Base-by-base conservation (phyloP, 148 eudicot genomes). In the Rhododendron williamsianum region DNA sequence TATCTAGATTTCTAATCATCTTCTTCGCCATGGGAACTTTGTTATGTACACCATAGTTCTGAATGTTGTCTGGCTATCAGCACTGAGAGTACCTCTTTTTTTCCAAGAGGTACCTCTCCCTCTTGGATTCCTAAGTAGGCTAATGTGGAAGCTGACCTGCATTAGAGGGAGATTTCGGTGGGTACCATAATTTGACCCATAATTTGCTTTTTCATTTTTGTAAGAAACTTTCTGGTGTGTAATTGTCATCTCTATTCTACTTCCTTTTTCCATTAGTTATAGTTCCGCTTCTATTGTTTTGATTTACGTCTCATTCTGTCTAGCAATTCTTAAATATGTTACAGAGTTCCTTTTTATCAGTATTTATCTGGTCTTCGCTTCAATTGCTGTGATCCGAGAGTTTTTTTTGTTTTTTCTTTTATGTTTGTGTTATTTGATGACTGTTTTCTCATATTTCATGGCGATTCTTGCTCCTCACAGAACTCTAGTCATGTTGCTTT, bases 401-500 rank as follows among this genome's bases (percentile, higher is more conserved):
- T 74, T 51, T 10, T 10, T 36, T 38, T 9, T 21, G 3, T 5
- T 33, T 51, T 3, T 51, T 51, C 49, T 67, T 76, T 65, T 9
- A 7, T 85, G 82, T 65, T 71, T 71, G 18, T 67, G 21, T 49
- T 49, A 3, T n/a, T 30, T 65, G 33, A 63, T 48, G 8, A 30
- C 45, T 74, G 38, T 69, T 80, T 78, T 60, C 69, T 77, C 16
- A 48, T 54, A 72, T 86, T 60, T 81, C 78, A 67, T 85, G 73
- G 86, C 23, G 10, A 35, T 35, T 51, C 76, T 86, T 83, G 84
- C 38, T 88, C 78, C 58, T 87, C 58, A 81, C 98, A 95, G 98
- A 91, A 89, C 80, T 95, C 95, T 76, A 89, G 94, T 87, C 94
- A 91, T 38, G 83, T 87, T 90, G 93, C 92, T 81, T 89, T 95